phyloP scores from a whole-genome alignment of 345 rosid species.

The Adansonia digitata region DNA sequence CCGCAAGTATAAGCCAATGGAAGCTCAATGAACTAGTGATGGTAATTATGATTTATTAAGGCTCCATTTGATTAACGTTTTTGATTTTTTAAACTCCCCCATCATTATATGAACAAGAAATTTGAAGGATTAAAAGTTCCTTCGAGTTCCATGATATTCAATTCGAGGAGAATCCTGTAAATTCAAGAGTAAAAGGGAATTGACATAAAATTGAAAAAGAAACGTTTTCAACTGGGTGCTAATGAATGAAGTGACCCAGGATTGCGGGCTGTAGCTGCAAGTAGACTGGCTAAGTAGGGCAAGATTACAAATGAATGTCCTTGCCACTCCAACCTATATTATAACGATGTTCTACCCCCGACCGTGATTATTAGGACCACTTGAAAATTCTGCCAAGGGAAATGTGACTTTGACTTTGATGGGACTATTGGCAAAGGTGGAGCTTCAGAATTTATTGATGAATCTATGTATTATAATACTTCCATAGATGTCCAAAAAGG shows the following conservation, averaged over 20 bases:
- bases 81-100: no score
- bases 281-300: neutral
- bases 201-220: neutral
- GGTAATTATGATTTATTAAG: neutral
- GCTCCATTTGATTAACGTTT: no score
- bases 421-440: neutral
- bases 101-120: no score
- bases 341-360: neutral
- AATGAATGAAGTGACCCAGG: neutral
- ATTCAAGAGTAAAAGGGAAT: no score
- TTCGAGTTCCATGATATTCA: no score
- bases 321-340: neutral
- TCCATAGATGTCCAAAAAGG: neutral
- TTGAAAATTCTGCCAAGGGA: neutral
- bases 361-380: neutral
- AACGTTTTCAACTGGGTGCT: neutral
- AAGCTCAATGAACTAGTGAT: neutral
- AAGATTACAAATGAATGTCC: neutral
- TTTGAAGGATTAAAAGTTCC: no score
- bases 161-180: no score
- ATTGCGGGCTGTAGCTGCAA: neutral
- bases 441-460: neutral
- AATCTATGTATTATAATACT: neutral
- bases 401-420: neutral
- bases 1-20: neutral